Base-by-base conservation (phyloP, 2,329 filamentous ascomycete species). In the Ilyonectria robusta region DNA sequence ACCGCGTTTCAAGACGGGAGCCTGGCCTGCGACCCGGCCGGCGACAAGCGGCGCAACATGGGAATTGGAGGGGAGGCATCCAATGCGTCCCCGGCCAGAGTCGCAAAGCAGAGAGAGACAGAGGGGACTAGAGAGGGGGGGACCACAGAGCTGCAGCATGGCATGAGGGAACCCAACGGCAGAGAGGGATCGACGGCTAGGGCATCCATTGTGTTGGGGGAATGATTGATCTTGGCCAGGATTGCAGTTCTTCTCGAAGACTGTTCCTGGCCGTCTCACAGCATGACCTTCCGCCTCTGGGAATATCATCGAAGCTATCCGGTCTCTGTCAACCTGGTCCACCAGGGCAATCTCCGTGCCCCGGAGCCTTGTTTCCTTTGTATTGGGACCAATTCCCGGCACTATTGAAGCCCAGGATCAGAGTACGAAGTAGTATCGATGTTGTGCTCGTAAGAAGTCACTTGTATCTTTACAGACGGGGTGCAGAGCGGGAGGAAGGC, bases 161-260 rank as follows among this genome's bases (percentile, higher is more conserved):
- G 40, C 50, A 58, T 59, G 51, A 56, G 44, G 63, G 59, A 40
- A 26, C 59, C 60, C 60, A 63, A 54, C 60, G 65, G 66, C 62
- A 72, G 62, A 69, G 65, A 71, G 66, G 57, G 73, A 76, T 76
- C 74, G 72, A 75, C 74, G 67, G 58, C 72, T 65, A 75, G 73
- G 70, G 74, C 71, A 26, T 64, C 73, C 71, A 46, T 59, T 66
- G 62, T 59, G 55, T 65, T 73, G 73, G 72, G 69, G 65, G 62
- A 48, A 23, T 53, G 59, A 50, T 42, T 56, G 61, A 65, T 59
- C 46, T 51, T 15, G 55, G 59, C 67, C 65, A 63, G 70, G 73
- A 69, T 73, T 64, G 51, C 68, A 73, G 58, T 69, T 65, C 73
- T 75, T 75, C 73, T 66, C 71, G 73, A 75, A 75, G 68, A 56